These are phyloP conservation scores for Chaetomium globosum DNA, from an alignment of 2,329 filamentous ascomycete genomes.

Conservation along the genomic window DNA sequence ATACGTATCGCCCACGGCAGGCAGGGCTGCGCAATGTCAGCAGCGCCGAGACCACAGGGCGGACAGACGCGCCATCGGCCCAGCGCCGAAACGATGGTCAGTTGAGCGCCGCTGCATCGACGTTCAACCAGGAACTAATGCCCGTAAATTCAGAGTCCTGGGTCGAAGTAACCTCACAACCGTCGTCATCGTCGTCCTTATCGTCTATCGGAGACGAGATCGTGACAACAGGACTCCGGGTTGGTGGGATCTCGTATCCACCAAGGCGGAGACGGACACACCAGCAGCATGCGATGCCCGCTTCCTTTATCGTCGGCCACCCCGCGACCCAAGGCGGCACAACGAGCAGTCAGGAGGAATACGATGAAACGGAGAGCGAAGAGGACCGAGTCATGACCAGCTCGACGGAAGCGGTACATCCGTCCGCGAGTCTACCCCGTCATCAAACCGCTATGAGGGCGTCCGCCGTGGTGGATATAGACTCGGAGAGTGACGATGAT, in stretches of 20 bases:
- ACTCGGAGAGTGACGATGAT: slow-evolving; percentile 57
- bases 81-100: slow-evolving; percentile 43
- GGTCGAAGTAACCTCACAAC: slow-evolving; percentile 91
- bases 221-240: slow-evolving; percentile 81
- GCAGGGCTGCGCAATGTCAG: slow-evolving; percentile 27
- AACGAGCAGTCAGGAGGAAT: slow-evolving; percentile 87
- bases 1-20: slow-evolving; percentile 32
- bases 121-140: slow-evolving; percentile 20
- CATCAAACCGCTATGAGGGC: slow-evolving; percentile 46
- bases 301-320: slow-evolving; percentile 45
- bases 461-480: slow-evolving; percentile 41
- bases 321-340: slow-evolving; percentile 47
- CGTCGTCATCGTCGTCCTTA: slow-evolving; percentile 89
- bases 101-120: slow-evolving; percentile 28
- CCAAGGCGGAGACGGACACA: slow-evolving; percentile 60
- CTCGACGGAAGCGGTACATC: slow-evolving; percentile 57
- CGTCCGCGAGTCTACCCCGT: slow-evolving; percentile 38
- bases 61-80: slow-evolving; percentile 34
- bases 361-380: slow-evolving; percentile 90
- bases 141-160: slow-evolving; percentile 72
- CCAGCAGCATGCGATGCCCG: slow-evolving; percentile 44
- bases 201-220: slow-evolving; percentile 87
- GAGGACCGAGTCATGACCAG: slow-evolving; percentile 69
- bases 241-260: slow-evolving; percentile 66
- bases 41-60: slow-evolving; percentile 27